phyloP scores from a whole-genome alignment of 768 basidiomycete species.

The Amanita thiersii region DNA sequence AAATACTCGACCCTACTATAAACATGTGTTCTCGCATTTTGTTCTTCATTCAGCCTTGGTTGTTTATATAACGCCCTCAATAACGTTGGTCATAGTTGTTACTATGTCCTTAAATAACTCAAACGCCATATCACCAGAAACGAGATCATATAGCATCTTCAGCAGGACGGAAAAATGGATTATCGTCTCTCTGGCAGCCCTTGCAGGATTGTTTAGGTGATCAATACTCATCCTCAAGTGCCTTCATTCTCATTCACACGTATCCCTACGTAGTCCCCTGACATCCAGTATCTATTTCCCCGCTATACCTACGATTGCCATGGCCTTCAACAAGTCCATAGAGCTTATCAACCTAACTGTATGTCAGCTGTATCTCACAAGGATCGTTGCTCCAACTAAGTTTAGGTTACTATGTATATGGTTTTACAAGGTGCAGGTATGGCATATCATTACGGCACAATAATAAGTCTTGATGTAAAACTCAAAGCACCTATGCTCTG shows the following conservation, averaged over 20 bases:
- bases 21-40: no score
- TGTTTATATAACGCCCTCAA: no score
- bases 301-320: conserved; percentile 61
- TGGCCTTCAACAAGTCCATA: conserved; percentile 53
- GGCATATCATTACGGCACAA: conserved; percentile 12
- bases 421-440: conserved; percentile 55
- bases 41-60: no score
- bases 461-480: neutral
- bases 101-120: no score
- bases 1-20: no score
- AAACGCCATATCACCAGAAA: conserved; percentile 33
- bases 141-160: conserved; percentile 48
- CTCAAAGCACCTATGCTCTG: conserved; percentile 54
- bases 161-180: conserved; percentile 56
- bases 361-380: conserved; percentile 18
- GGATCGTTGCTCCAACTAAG: neutral
- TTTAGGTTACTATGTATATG: conserved; percentile 62
- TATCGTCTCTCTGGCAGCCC: conserved; percentile 49
- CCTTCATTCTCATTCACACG: neutral
- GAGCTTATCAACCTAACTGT: conserved; percentile 78
- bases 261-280: conserved; percentile 37
- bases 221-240: conserved; percentile 3
- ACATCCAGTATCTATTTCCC: conserved; percentile 77
- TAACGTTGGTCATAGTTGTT: no score
- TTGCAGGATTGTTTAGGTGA: conserved; percentile 60